Evolutionary conservation across 495 filamentous ascomycete genomes (phyloP), one percentile per base, ranked within the genome.

Genomic region (Penicillium daleae): DNA sequence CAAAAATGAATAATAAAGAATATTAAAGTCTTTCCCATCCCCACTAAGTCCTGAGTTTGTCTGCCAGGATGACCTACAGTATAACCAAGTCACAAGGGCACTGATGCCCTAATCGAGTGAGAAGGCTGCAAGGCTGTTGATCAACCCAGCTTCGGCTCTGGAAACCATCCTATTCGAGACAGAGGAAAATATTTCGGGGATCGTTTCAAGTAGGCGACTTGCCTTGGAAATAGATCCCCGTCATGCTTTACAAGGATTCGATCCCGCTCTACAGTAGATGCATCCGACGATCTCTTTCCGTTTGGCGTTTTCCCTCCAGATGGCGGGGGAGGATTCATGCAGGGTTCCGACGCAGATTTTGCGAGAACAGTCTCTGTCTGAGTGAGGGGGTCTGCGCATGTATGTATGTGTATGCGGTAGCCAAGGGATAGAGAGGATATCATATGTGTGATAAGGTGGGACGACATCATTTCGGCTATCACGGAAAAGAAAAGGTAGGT

Each of bases 281-380:
- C 5, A 50, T 19, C 31, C 51, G 65, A 52, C 55, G 62, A 67
- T 67, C 65, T 51, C 24, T 29, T 50, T 49, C 58, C 33, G 22
- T 31, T 62, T 40, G 4, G 40, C n/a, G 21, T 49, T 51, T 40
- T 8, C 22, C 49, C 31, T 44, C 61, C 32, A 17, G 40, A 57
- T 8, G 33, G 64, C 53, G 50, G 65, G 49, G 57, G 32, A 46
- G 19, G 44, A 31, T 56, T 57, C 26, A 65, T 62, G 66, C 59
- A 65, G 59, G 59, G 62, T 29, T 42, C 57, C 24, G 24, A 9
- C 15, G 17, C 31, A 56, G 10, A 19, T 42, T 35, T 39, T 17
- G 35, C 48, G 52, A 29, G 44, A 39, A 33, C 29, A 31, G 32
- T 32, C 21, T 44, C 17, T 24, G 6, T 40, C 33, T 35, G n/a